These are phyloP conservation scores for barrel medic (Medicago truncatula) DNA, from an alignment of 306 rosid genomes.

Conservation along the genomic window DNA sequence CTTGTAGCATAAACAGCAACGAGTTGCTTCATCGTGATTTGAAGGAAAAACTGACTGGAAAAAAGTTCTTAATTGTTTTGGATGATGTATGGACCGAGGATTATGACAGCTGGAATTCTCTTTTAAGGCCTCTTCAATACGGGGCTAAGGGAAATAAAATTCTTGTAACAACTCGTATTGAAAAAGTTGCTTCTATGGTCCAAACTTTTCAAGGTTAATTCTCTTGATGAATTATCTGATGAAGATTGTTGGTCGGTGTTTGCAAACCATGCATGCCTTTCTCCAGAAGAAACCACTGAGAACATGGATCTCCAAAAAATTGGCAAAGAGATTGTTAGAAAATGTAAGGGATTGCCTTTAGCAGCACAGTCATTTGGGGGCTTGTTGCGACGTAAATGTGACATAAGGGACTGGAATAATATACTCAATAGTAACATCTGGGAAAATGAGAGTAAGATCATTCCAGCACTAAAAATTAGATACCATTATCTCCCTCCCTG, in stretches of 20 bases:
- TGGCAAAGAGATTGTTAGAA: slow-evolving; percentile 6
- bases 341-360: slow-evolving; percentile 46
- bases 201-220: neutral
- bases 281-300: rapidly evolving
- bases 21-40: neutral
- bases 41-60: neutral
- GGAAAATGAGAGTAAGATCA: slow-evolving; percentile 14
- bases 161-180: neutral
- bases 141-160: slow-evolving; percentile 11
- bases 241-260: slow-evolving; percentile 18
- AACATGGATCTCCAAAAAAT: neutral
- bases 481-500: slow-evolving; percentile 16
- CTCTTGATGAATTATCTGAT: neutral
- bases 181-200: neutral
- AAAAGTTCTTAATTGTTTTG: slow-evolving; percentile 18
- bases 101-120: neutral
- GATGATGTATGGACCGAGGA: slow-evolving; percentile 5
- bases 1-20: neutral
- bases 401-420: slow-evolving; percentile 2
- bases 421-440: slow-evolving; percentile 12
- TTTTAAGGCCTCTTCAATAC: neutral
- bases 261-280: slow-evolving; percentile 3
- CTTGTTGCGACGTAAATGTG: slow-evolving; percentile 1
- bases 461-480: slow-evolving; percentile 23
- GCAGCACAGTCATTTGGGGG: slow-evolving; percentile 36